phyloP scores from a whole-genome alignment of 768 basidiomycete genomes.

The Boletus insuetus region DNA sequence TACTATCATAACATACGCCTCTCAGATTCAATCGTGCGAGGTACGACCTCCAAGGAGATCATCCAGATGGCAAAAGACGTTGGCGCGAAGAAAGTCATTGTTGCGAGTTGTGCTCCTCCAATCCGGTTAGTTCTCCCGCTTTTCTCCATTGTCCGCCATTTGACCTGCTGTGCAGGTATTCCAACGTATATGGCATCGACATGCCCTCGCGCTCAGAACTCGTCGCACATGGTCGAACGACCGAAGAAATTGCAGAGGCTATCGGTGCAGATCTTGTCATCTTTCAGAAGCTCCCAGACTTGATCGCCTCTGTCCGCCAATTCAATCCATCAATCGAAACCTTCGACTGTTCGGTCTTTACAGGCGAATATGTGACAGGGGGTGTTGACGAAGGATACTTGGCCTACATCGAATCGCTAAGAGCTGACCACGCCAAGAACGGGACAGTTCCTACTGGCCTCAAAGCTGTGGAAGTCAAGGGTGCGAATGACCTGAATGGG shows the following conservation, averaged over 20 bases:
- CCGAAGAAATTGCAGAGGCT: slow-evolving; percentile 65
- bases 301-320: slow-evolving; percentile 80
- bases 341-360: slow-evolving; percentile 98
- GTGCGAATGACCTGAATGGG: slow-evolving; percentile 20
- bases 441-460: slow-evolving; percentile 39
- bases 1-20: background rate
- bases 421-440: slow-evolving; percentile 78
- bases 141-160: background rate
- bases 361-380: slow-evolving; percentile 95
- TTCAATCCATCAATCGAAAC: slow-evolving; percentile 71
- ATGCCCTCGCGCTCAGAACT: slow-evolving; percentile 97
- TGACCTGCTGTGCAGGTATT: slow-evolving; percentile 46
- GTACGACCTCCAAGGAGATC: slow-evolving; percentile 98
- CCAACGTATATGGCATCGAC: slow-evolving; percentile 99
- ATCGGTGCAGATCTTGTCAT: slow-evolving; percentile 97
- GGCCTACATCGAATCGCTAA: slow-evolving; percentile 63
- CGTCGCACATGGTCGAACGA: slow-evolving; percentile 78
- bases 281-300: slow-evolving; percentile 89
- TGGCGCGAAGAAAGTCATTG: slow-evolving; percentile 92
- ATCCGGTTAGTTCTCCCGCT: slow-evolving; percentile 58
- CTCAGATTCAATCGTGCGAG: slow-evolving; percentile 95
- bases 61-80: slow-evolving; percentile 99
- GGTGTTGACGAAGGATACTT: slow-evolving; percentile 86
- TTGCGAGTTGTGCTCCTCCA: slow-evolving; percentile 96
- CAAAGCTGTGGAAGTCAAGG: slow-evolving; percentile 37